Evolutionary conservation across 2,329 filamentous ascomycete species (phyloP), one percentile per base, ranked within the genome.

Genomic region (Fusarium poae): DNA sequence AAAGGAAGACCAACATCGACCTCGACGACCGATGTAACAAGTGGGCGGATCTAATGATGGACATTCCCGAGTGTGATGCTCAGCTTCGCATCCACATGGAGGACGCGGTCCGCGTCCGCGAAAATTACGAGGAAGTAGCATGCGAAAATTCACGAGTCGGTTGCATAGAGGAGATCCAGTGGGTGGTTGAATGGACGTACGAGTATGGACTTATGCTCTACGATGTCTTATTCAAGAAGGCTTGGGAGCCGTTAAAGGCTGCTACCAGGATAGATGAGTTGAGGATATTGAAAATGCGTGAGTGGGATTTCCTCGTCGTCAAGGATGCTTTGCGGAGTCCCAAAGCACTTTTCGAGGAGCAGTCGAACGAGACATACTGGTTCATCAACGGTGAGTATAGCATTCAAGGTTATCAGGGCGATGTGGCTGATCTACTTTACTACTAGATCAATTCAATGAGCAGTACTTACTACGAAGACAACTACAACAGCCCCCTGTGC

Each of bases 121-220:
- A 73, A 37, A 15, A 20, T 16, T 6, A 30, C 21, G 42, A 72
- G 13, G 58, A 50, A 7, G 30, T 29, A n/a, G 27, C 65, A 35
- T 59, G 37, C 5, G 16, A 30, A 5, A 35, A 13, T 6, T 32
- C n/a, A 12, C 61, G 66, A 30, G 29, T 55, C 18, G 25, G 43
- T 11, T 65, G 70, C 37, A 32, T 71, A 2, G 72, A 77, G 42
- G 74, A 77, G 62, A 69, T 75, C 4, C 71, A 75, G 42, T 71
- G 65, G 66, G 74, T 66, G 13, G 59, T 49, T 18, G 71, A 77
- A 32, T 77, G 75, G 72, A 76, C 75, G 30, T 48, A 60, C 29
- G 64, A 75, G 46, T 75, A 75, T 48, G 75, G 72, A 2, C 42
- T 61, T 18, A 66, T 73, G 56, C 42, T 73, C 29, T 75, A 66